Conservation (phyloP, 2,329 filamentous ascomycete species). For the Cercospora sp. region DNA sequence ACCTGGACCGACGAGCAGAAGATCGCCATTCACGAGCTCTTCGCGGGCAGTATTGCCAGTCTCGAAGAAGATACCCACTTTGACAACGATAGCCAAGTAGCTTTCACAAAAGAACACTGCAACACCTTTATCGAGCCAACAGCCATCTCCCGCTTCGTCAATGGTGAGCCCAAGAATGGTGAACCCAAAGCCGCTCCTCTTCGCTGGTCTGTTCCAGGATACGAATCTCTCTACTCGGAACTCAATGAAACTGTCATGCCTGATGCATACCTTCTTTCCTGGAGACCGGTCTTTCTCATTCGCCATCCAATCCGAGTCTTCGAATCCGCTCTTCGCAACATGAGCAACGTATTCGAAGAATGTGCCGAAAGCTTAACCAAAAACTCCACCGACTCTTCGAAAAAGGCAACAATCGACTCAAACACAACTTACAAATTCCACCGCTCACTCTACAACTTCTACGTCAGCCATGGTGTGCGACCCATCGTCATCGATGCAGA, state of each 20-base stretch:
- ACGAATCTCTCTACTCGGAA: conserved; percentile 6
- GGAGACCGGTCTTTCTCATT: conserved; percentile 9
- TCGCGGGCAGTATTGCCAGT: background rate
- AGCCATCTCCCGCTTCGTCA: background rate
- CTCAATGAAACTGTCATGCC: conserved; percentile 9
- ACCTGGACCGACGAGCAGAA: conserved; percentile 13
- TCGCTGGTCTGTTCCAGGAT: conserved; percentile 5
- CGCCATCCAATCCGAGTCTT: conserved; percentile 14
- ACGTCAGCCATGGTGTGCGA: conserved; percentile 2
- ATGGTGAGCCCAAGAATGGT: background rate
- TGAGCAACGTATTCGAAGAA: conserved; percentile 6
- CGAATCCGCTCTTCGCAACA: conserved; percentile 2
- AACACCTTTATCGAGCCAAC: conserved; percentile 8
- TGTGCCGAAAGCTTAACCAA: background rate
- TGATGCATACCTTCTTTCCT: conserved; percentile 12
- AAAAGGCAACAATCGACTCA: background rate
- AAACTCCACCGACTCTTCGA: background rate
- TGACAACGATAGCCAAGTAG: background rate
- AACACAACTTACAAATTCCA: conserved; percentile 3
- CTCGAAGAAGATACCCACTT: background rate
- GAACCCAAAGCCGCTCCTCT: background rate
- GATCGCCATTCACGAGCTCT: background rate
- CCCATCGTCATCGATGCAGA: conserved; percentile 12
- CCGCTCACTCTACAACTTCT: conserved; percentile 13
- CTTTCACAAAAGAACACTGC: conserved; percentile 13